phyloP scores from a whole-genome alignment of 148 eudicot genomes.

The Gaultheria prostrata region DNA sequence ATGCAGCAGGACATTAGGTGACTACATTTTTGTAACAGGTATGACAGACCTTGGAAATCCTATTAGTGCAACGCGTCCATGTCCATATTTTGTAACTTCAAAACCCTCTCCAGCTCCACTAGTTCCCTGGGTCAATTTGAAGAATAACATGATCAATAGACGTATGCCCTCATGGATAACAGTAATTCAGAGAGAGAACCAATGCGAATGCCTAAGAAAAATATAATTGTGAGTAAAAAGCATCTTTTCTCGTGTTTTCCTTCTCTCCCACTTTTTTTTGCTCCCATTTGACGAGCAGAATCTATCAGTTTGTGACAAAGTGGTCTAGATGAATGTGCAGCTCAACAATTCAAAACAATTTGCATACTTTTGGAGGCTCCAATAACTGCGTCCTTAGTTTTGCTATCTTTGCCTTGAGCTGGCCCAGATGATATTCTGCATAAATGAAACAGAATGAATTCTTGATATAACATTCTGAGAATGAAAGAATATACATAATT shows the following conservation, averaged over 20 bases:
- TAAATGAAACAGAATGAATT: slow-evolving; percentile 4
- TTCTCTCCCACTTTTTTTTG: not conserved
- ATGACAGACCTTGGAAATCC: slow-evolving; percentile 90
- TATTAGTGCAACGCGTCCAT: slow-evolving; percentile 96
- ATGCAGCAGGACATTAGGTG: not conserved
- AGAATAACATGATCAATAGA: not conserved
- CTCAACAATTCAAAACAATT: slow-evolving; percentile 6
- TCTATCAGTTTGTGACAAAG: not conserved
- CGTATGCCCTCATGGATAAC: not conserved
- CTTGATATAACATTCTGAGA: not conserved
- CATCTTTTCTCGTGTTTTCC: not conserved
- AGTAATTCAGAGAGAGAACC: not conserved
- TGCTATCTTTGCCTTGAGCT: slow-evolving; percentile 99
- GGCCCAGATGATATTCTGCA: slow-evolving; percentile 98
- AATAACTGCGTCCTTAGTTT: slow-evolving; percentile 94
- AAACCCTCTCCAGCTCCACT: slow-evolving; percentile 99
- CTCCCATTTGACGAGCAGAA: not conserved
- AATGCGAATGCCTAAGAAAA: not conserved
- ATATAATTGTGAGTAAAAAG: not conserved
- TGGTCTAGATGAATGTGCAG: slow-evolving; percentile 11
- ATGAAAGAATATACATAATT: slow-evolving; percentile 1
- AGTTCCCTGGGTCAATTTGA: slow-evolving; percentile 61
- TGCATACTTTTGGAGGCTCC: slow-evolving; percentile 97
- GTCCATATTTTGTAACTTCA: slow-evolving; percentile 98
- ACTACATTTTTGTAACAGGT: not conserved